phyloP scores from a whole-genome alignment of 2,329 filamentous ascomycete species.

The Fusarium humuli region DNA sequence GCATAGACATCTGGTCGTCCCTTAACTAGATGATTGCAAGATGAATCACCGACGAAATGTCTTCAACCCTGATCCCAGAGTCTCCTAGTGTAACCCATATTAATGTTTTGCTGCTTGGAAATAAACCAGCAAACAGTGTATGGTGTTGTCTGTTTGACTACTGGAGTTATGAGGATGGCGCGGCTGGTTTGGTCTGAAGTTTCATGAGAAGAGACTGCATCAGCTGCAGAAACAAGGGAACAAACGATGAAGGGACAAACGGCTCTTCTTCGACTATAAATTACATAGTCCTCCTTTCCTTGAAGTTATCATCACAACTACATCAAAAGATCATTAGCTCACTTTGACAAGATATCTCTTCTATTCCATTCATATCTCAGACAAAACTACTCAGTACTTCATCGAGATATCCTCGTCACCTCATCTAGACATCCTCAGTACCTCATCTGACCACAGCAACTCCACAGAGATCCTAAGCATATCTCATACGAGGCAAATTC shows the following conservation, averaged over 20 bases:
- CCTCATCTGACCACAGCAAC: background rate
- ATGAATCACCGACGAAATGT: conserved; percentile 4
- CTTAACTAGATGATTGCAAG: background rate
- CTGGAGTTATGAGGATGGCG: background rate
- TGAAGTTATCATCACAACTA: background rate
- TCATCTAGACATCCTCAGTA: too few relatives aligned
- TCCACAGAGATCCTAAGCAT: background rate
- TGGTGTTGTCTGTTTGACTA: background rate
- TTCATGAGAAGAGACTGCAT: background rate
- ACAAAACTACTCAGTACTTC: background rate
- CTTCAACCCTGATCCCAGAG: conserved; percentile 6
- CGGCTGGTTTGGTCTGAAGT: background rate
- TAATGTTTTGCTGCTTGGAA: background rate
- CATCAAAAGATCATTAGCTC: background rate
- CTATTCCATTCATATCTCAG: background rate
- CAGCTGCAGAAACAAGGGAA: background rate
- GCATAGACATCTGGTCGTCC: background rate
- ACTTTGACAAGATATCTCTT: background rate
- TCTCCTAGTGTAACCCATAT: conserved; percentile 9
- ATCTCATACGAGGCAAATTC: background rate
- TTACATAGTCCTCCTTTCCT: background rate
- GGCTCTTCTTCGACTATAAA: conserved; percentile 5
- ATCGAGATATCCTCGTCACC: too few relatives aligned
- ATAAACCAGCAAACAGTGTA: conserved; percentile 10
- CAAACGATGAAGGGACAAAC: background rate